phyloP scores from a whole-genome alignment of 2,329 filamentous ascomycete species.

The Aspergillus brasiliensis region DNA sequence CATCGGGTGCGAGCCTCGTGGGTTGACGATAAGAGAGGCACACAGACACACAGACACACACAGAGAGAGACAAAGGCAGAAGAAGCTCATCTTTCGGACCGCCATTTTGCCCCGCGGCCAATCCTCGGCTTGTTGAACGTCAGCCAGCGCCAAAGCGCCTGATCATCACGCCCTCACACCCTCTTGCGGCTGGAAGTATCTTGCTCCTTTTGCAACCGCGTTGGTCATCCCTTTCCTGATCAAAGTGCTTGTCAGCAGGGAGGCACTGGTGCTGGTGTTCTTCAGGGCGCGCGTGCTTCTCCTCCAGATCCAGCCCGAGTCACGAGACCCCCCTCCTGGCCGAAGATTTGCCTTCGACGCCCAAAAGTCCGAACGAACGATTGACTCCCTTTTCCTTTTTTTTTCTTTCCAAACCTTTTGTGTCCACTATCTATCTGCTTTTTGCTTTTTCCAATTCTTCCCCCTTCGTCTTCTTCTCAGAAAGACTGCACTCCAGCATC shows the following conservation, averaged over 20 bases:
- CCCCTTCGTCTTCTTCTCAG: background rate
- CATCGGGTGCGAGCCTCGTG: background rate
- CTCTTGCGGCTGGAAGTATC: background rate
- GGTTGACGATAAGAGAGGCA: background rate
- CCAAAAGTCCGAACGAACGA: background rate
- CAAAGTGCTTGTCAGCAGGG: background rate
- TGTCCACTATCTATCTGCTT: background rate
- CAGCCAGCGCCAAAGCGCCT: background rate
- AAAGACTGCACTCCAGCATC: no score
- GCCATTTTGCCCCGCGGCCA: conserved; percentile 14
- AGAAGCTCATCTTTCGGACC: background rate
- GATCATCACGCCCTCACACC: background rate
- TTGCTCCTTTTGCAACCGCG: background rate
- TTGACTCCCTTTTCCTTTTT: background rate
- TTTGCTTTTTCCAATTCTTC: background rate
- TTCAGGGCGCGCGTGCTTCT: background rate
- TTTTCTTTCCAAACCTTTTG: background rate
- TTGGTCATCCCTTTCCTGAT: no score
- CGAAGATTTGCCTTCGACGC: background rate
- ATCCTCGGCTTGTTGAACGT: conserved; percentile 9
- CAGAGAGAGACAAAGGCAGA: no score
- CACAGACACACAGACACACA: no score
- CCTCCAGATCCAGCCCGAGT: background rate
- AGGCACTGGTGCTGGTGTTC: background rate
- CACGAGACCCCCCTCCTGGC: background rate